Evolutionary conservation across 129 eudicot genomes (phyloP), one percentile per base, ranked within the genome.

Genomic region (Ambrosia artemisiifolia): DNA sequence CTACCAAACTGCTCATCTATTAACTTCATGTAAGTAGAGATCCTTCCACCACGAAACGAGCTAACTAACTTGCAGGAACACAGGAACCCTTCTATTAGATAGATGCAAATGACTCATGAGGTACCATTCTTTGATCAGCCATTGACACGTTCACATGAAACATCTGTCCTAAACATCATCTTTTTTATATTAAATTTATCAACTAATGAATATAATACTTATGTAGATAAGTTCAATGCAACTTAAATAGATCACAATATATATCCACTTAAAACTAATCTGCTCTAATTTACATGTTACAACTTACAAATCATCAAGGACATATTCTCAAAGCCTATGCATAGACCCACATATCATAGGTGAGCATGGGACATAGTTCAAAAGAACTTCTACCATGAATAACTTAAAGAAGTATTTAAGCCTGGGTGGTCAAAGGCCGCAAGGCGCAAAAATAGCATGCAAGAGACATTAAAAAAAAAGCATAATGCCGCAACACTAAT

Each of bases 31-130:
- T n/a, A 59, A 33, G 60, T 3, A n/a, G 42, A 60, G 19, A 28
- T 61, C 60, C 60, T 14, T 40, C 44, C 76, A 57, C 42, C 16
- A 57, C 42, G 40, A 71, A 71, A 55, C 67, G 38, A 40, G 12
- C 32, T 24, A 57, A 53, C 12, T 70, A 35, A 24, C 43, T 33
- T 24, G 33, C 67, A 71, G n/a, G 34, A 47, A 73, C 28, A 63
- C 63, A 62, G 3, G 48, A 7, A 36, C 19, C 51, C 16, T 73
- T 62, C 30, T 48, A 62, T 36, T 42, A 20, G 48, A 62, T 11
- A 2, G 32, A 73, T 28, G 28, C 20, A 73, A 17, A 42, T 5
- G 7, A 30, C 7, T 33, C 38, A 48, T 44, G 28, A 7, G 19
- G 47, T 18, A 44, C 33, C 47, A 60, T 11, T 16, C 16, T 72